Evolutionary conservation across 2,329 filamentous ascomycete species (phyloP), one percentile per base, ranked within the genome.

Genomic region (Alternaria gaisen): DNA sequence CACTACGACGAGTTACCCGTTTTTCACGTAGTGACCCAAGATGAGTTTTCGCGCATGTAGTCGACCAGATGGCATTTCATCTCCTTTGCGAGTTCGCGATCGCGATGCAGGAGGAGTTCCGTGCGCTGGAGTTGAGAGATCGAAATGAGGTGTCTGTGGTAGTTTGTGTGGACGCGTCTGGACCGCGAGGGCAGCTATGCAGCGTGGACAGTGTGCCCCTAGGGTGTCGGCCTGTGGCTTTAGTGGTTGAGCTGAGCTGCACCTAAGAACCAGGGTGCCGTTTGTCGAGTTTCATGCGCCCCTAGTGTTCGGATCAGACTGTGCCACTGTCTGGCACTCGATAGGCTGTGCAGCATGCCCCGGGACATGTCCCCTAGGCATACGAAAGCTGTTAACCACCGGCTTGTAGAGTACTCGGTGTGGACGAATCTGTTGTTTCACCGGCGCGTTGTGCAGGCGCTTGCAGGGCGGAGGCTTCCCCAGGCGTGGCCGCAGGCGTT

Each of bases 271-370:
- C 58, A 57, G 58, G 61, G 51, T 38, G 43, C 30, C 10, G 53
- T 56, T 61, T 61, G 61, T 61, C 64, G 62, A 63, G 67, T 69
- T 68, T 69, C 64, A 68, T 58, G 47, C 57, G 58, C 53, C 46
- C 66, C 58, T 50, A 58, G 61, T 56, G 64, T 60, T 60, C 58
- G 56, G 66, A 56, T 60, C 52, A 55, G 47, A 36, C 11, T 42
- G 28, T 38, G 51, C 32, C 56, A 46, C 56, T 20, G 46, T 32
- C 16, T 26, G 32, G 38, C 40, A 34, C 51, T 61, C 63, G 58
- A 64, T 59, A 61, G 56, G 66, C 64, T 59, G 53, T 53, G 62
- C 58, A 43, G 36, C 18, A 16, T 20, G 50, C 57, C 56, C 43
- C 54, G 24, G 30, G 34, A 41, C 30, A 14, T 44, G 48, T 38